phyloP scores from a whole-genome alignment of 2,329 filamentous ascomycete species.

The Penicillium sp. region DNA sequence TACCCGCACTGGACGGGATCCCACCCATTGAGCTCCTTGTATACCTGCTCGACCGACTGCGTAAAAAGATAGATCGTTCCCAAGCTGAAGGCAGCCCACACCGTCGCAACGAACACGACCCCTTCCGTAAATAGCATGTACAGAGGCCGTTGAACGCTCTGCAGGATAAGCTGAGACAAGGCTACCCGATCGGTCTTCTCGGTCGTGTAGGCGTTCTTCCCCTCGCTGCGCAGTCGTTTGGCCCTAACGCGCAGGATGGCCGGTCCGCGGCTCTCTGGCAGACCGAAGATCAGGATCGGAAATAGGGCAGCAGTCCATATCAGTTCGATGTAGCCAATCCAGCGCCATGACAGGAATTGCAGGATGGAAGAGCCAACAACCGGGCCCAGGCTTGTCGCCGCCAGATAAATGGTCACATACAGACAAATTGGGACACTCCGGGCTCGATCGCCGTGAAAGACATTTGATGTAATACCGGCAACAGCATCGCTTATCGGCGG shows the following conservation, averaged over 20 bases:
- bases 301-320: constrained; percentile 44
- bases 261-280: constrained; percentile 43
- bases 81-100: constrained; percentile 46
- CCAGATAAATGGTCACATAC: constrained; percentile 43
- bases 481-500: constrained; percentile 46
- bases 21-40: constrained; percentile 37
- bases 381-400: constrained; percentile 45
- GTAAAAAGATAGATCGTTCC: constrained; percentile 45
- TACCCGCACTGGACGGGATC: constrained; percentile 33
- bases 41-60: constrained; percentile 40
- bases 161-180: background rate
- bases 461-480: constrained; percentile 36
- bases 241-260: constrained; percentile 42
- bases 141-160: constrained; percentile 40
- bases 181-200: constrained; percentile 8
- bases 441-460: constrained; percentile 39
- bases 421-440: constrained; percentile 44
- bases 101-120: constrained; percentile 42
- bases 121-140: constrained; percentile 42
- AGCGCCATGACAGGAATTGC: constrained; percentile 38
- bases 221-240: constrained; percentile 36
- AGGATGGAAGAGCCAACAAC: constrained; percentile 44
- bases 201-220: constrained; percentile 22
- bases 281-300: constrained; percentile 43
- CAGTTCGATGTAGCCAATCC: constrained; percentile 47